A percentile compares a stretch with the other conserved stretches of the same genome.
phyloP scores from a whole-genome alignment of 495 filamentous ascomycete species.

The Trichoderma erinaceum region DNA sequence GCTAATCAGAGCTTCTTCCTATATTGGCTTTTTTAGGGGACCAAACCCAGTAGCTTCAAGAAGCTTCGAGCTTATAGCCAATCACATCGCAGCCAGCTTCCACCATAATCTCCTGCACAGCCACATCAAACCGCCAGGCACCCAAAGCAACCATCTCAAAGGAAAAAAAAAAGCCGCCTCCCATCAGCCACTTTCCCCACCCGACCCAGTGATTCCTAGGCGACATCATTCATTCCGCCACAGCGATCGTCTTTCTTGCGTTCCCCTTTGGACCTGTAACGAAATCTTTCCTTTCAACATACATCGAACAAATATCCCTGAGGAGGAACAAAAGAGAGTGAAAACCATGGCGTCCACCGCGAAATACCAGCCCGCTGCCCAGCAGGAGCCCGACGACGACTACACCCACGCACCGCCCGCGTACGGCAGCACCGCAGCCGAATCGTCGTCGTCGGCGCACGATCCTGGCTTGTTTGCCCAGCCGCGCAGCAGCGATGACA shows the following conservation, averaged over 20 bases:
- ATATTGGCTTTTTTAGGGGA: background rate
- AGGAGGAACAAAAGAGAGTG: background rate
- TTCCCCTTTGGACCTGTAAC: background rate
- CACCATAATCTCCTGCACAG: background rate
- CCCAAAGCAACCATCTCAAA: background rate
- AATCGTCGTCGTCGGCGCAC: constrained; percentile 31
- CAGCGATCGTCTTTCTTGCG: background rate
- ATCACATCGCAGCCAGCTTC: background rate
- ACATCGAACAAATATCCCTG: background rate
- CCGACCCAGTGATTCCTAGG: constrained; percentile 7
- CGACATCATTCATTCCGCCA: constrained; percentile 11
- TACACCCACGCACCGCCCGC: constrained; percentile 85
- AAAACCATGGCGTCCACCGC: constrained; percentile 56
- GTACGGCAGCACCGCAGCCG: constrained; percentile 53
- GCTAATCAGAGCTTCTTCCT: too few relatives aligned
- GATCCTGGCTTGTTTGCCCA: constrained; percentile 39
- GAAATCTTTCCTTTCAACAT: background rate
- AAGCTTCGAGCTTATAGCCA: background rate
- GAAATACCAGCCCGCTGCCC: constrained; percentile 64
- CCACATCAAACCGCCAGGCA: background rate
- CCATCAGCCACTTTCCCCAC: constrained; percentile 8
- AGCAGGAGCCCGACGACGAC: constrained; percentile 63
- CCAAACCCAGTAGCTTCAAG: background rate
- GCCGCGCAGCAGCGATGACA: constrained; percentile 74
- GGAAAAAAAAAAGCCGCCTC: background rate